Base-by-base conservation (phyloP, 2,329 filamentous ascomycete species). In the Paramyrothecium sp. region DNA sequence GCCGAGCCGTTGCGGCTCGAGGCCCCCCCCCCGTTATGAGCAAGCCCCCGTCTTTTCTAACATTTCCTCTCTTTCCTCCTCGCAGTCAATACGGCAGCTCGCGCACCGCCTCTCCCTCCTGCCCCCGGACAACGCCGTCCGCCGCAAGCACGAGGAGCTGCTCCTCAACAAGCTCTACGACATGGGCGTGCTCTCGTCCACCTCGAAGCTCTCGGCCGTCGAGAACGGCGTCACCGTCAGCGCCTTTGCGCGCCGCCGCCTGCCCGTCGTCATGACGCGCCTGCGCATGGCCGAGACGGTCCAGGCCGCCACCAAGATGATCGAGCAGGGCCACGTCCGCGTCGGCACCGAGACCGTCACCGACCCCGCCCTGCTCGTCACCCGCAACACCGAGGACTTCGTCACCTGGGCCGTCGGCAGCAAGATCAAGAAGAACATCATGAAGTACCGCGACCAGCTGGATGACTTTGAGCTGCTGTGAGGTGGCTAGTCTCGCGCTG, bases 391-490 rank as follows among this genome's bases (percentile, higher is more conserved):
- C 83, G 94, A 98, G 76, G 94, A 98, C 76, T 97, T 96, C 72
- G 90, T 98, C 19, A 97, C 94, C 0, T 98, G 94, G 94, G 89
- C 94, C 11, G 91, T 96, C 67, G 92, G 91, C 59, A 96, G 91
- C 75, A 97, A 97, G 89, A 93, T 98, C 73, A 97, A 96, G 89
- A 85, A 90, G 71, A 95, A 92, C 71, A 96, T 97, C 62, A 88
- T 97, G 85, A 91, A 91, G 76, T 98, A 97, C 73, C 87, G 92
- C 66, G 92, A 97, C 75, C 91, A 96, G 80, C 76, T 97, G 75
- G 94, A 98, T 76, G 94, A 98, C 76, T 98, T 96, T 70, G 94
- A 98, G 78, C 78, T 97, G 70, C 78, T 96, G 67, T 95, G 74
- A 85, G 58, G 26, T 30, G 26, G 26, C 26, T 30, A 30, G 4